Conservation (phyloP, 345 rosid genomes). For the Orychophragmus violaceus region DNA sequence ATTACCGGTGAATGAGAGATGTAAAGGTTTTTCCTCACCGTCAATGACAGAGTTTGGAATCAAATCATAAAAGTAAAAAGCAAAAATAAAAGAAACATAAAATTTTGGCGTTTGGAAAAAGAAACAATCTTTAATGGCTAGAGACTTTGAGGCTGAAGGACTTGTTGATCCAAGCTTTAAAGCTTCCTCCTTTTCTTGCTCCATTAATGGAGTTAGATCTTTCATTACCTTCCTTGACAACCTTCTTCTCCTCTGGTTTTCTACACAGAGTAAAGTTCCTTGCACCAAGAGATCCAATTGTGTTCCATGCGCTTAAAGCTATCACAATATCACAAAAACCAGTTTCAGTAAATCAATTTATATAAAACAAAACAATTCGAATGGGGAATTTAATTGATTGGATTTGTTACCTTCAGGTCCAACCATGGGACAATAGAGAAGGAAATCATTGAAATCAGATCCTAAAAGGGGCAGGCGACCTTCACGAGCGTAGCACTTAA, state of each 20-base stretch:
- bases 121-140: constrained; percentile 37
- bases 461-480: constrained; percentile 92
- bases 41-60: background rate
- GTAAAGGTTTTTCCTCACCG: background rate
- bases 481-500: constrained; percentile 88
- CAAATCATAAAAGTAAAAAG: background rate
- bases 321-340: constrained; percentile 12
- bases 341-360: background rate
- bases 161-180: constrained; percentile 90
- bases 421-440: constrained; percentile 65
- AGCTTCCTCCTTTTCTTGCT: constrained; percentile 52
- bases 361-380: background rate
- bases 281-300: constrained; percentile 71
- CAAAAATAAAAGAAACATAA: background rate
- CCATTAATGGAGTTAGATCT: background rate
- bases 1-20: constrained; percentile 4
- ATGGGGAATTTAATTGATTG: background rate
- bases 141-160: constrained; percentile 69
- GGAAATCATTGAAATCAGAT: constrained; percentile 64
- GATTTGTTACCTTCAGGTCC: constrained; percentile 52
- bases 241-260: constrained; percentile 53
- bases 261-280: constrained; percentile 88
- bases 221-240: constrained; percentile 1
- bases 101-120: background rate
- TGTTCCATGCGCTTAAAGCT: constrained; percentile 71